Evolutionary conservation across 2,329 filamentous ascomycete species (phyloP).

Genomic region (Xylariaceae sp.): DNA sequence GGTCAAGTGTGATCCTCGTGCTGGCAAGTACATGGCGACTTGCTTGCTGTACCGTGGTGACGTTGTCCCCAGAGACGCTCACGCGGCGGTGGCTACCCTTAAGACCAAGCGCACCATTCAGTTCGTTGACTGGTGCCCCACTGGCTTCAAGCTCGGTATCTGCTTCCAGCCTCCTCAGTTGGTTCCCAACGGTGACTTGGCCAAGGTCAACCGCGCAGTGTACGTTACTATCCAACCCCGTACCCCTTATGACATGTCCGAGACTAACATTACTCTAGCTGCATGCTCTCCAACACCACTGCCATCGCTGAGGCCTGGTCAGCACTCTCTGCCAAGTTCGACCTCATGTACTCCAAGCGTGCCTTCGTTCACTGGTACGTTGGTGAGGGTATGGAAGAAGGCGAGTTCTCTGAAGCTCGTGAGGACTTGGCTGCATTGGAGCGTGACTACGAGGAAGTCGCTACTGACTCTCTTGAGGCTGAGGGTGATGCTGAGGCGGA

Average conservation of each 20-base stretch:
- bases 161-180: conserved; percentile 97
- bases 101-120: conserved; percentile 99
- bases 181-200: conserved; percentile 94
- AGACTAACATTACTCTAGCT: conserved; percentile 45
- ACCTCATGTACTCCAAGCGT: conserved; percentile 99
- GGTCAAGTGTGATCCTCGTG: conserved; percentile 98
- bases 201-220: conserved; percentile 97
- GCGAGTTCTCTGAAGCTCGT: conserved; percentile 98
- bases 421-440: conserved; percentile 97
- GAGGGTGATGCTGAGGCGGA: conserved; percentile 83
- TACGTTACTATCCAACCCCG: conserved; percentile 63
- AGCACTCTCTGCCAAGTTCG: conserved; percentile 94
- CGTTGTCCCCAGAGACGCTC: conserved; percentile 92
- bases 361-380: conserved; percentile 99
- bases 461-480: conserved; percentile 83
- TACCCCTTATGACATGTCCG: neutral
- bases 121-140: conserved; percentile 99
- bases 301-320: conserved; percentile 98
- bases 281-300: conserved; percentile 99
- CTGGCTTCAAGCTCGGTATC: conserved; percentile 99
- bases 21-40: conserved; percentile 99
- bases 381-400: conserved; percentile 99
- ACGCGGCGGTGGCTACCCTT: conserved; percentile 86
- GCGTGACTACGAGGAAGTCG: conserved; percentile 98
- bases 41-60: conserved; percentile 97